Evolutionary conservation across 306 rosid genomes (phyloP), one percentile per base, ranked within the genome.

Genomic region (Prunus armeniaca): DNA sequence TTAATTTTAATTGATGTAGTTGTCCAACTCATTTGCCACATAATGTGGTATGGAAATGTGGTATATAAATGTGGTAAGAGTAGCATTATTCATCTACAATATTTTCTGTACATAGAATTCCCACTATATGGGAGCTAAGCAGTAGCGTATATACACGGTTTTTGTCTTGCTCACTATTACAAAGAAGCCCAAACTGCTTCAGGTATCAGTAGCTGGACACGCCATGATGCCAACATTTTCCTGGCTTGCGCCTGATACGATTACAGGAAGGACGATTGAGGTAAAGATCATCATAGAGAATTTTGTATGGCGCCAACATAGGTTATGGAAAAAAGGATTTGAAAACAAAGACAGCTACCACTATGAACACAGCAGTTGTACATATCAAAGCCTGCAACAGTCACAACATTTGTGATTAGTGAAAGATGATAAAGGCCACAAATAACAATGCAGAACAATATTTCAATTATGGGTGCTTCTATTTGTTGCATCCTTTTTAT

Each of bases 331-430:
- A 9, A 63, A 65, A 58, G 72, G 69, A 62, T 57, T 73, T 67
- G 61, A 82, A 74, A 70, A 82, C 10, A 56, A 91, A 52, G 67
- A 84, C 82, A 55, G 22, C 22, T 17, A 65, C 9, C 2, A 84
- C 61, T 71, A 91, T 78, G 74, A 85, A 66, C 74, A 65, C 77
- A 13, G 88, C 88, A 78, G 79, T 49, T 71, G 97, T 86, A 81
- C 74, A 89, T 10, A 89, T 12, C 12, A 82, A 79, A 73, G 97
- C 95, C 97, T 91, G 97, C 88, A 87, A 61, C 38, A 74, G 17
- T 4, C 69, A 70, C 22, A 60, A 68, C 22, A 49, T 46, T 64
- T 65, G n/a, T 13, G 2, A 72, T 84, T 18, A 81, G 61, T 25
- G 30, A 22, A 22, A 45, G 66, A 28, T 68, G 71, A 52, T 13